Base-by-base conservation (phyloP, 768 basidiomycete species). In the Pleurotus ostreatus region DNA sequence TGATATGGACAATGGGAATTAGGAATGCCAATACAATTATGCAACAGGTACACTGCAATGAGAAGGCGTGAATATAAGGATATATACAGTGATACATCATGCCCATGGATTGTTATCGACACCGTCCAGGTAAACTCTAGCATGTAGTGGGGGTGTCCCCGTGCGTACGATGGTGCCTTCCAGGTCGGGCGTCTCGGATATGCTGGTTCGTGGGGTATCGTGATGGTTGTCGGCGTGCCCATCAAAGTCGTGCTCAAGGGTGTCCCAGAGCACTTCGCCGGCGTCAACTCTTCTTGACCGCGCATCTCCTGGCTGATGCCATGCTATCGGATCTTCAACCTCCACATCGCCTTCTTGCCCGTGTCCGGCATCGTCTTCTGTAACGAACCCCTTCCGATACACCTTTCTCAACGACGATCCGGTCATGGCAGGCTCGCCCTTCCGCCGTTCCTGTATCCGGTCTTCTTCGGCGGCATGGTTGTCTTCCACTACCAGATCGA, bases 401-500 rank as follows among this genome's bases (percentile, higher is more conserved):
- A 85, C 78, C 62, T 76, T 82, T 57, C 74, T 73, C 61, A 82
- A 63, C 16, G 71, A 78, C 4, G 77, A 68, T 26, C 62, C 70
- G 30, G 70, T 70, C 5, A 68, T 62, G 20, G 76, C 70, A n/a
- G 86, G 84, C 60, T 88, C 86, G 20, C 85, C 88, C 57, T 80
- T 82, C 54, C 80, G 68, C 39, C 85, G 72, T 59, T 86, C 84
- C 44, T 77, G 73, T 23, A 71, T 68, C 62, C 76, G 72, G 25
- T 80, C 81, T 55, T 78, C 76, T 58, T 82, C 76, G 26, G 77
- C 81, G 3, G 84, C 83, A 6, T 74, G 65, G 6, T 66, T 59
- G 63, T 87, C 88, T 63, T 90, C 89, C 0, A 95, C 84, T 4
- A 98, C 80, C 15, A 99, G 76, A 64, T 99, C 96, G 1, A 98